These are phyloP conservation scores for Alternaria ventricosa DNA, from an alignment of 2,329 filamentous ascomycete genomes.

Conservation along the genomic window DNA sequence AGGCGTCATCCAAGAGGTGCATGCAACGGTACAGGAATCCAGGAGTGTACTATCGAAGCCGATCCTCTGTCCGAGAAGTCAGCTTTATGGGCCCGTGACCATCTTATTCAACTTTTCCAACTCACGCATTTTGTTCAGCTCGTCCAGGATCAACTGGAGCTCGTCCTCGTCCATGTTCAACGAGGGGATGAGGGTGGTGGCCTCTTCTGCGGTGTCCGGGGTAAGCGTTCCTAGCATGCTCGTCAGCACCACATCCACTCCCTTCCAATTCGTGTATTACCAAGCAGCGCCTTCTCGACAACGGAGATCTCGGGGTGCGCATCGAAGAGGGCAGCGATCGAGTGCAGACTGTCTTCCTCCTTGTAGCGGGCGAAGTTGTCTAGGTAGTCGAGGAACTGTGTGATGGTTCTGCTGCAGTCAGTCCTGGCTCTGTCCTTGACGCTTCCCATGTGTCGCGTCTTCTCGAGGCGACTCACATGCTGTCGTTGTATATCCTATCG, in stretches of 20 bases:
- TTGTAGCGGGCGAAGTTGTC: constrained; percentile 96
- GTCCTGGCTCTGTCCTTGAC: constrained; percentile 7
- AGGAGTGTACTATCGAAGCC: constrained; percentile 24
- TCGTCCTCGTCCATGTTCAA: constrained; percentile 92
- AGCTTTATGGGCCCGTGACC: constrained; percentile 11
- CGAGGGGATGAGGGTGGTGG: constrained; percentile 92
- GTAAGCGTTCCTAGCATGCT: constrained; percentile 76
- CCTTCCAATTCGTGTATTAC: constrained; percentile 50
- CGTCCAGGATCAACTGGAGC: constrained; percentile 84
- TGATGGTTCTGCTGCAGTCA: constrained; percentile 68
- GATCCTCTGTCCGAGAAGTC: constrained; percentile 35
- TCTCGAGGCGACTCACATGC: constrained; percentile 37
- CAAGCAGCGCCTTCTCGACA: constrained; percentile 92
- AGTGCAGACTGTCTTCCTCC: constrained; percentile 90
- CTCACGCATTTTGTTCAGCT: constrained; percentile 80
- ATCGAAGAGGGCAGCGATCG: constrained; percentile 86
- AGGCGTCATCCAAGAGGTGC: neutral
- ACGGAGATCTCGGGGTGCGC: constrained; percentile 81
- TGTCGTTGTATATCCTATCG: constrained; percentile 73
- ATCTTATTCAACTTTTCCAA: constrained; percentile 6
- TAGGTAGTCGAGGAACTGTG: constrained; percentile 89
- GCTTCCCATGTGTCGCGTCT: neutral
- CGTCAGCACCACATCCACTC: constrained; percentile 15
- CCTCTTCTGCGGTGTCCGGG: constrained; percentile 92
- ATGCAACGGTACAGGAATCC: neutral